Evolutionary conservation across 2,329 filamentous ascomycete genomes (phyloP).

Genomic region (Colletotrichum cuscutae): DNA sequence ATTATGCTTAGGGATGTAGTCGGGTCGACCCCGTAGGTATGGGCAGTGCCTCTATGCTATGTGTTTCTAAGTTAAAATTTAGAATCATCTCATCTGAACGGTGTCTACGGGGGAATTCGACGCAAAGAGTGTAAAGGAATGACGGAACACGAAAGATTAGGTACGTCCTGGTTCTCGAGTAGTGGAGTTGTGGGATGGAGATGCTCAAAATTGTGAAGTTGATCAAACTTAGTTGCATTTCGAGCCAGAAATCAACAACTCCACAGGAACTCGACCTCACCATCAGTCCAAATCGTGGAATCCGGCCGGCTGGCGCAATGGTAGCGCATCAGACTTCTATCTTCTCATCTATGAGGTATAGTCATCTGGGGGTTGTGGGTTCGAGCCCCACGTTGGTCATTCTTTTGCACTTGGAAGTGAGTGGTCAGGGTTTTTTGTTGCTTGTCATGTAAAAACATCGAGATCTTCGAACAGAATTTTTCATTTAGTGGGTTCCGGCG

Average conservation of each 20-base stretch:
- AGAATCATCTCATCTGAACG: too few species aligned
- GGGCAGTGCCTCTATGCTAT: background rate
- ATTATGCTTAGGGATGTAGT: background rate
- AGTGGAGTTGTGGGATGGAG: background rate
- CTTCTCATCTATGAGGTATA: background rate
- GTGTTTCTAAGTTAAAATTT: too few species aligned
- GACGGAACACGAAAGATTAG: background rate
- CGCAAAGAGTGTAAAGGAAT: too few species aligned
- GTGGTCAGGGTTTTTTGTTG: background rate
- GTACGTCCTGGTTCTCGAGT: background rate
- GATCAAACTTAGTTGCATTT: background rate
- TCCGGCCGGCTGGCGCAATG: slow-evolving; percentile 33
- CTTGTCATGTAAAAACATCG: background rate
- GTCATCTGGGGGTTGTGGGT: slow-evolving; percentile 32
- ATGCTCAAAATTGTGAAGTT: background rate
- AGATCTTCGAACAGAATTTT: background rate
- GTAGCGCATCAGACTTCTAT: slow-evolving; percentile 36
- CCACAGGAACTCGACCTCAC: background rate
- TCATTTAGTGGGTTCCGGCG: background rate
- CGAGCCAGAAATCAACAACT: accelerated
- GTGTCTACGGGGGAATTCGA: too few species aligned
- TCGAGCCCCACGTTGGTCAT: slow-evolving; percentile 33
- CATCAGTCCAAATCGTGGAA: background rate
- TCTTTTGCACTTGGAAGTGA: background rate
- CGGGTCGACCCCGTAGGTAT: background rate